Evolutionary conservation across 2,329 filamentous ascomycete species (phyloP).

Genomic region (Pezizomycotina sp.): DNA sequence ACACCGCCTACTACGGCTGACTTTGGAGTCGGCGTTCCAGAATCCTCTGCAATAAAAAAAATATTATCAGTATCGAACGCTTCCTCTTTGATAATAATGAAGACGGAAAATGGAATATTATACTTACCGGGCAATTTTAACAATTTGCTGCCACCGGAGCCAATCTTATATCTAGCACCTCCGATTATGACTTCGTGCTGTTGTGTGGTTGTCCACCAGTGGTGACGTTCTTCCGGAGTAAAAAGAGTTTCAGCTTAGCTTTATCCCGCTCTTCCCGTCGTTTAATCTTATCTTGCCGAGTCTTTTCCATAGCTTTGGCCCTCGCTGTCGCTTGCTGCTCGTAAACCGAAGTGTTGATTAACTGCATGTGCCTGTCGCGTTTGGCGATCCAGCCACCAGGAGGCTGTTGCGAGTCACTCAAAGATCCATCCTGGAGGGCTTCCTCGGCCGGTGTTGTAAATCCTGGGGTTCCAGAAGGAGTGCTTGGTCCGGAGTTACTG

Average conservation of each 20-base stretch:
- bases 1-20: slow-evolving; percentile 56
- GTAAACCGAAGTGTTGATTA: slow-evolving; percentile 67
- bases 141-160: slow-evolving; percentile 67
- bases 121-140: slow-evolving; percentile 53
- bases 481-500: no score
- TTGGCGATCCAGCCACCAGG: slow-evolving; percentile 49
- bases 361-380: slow-evolving; percentile 59
- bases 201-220: slow-evolving; percentile 27
- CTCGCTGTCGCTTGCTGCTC: slow-evolving; percentile 55
- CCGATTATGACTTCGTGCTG: slow-evolving; percentile 50
- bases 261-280: slow-evolving; percentile 43
- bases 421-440: no score
- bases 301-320: slow-evolving; percentile 55
- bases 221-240: slow-evolving; percentile 27
- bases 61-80: slow-evolving; percentile 6
- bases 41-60: slow-evolving; percentile 29
- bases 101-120: slow-evolving; percentile 1
- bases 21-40: slow-evolving; percentile 56
- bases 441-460: no score
- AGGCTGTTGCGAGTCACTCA: no score
- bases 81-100: slow-evolving; percentile 9
- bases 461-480: slow-evolving; percentile 1
- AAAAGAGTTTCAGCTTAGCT: slow-evolving; percentile 38
- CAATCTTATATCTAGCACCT: slow-evolving; percentile 56
- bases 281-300: slow-evolving; percentile 41